These are phyloP conservation scores for Galerina marginata DNA, from an alignment of 768 basidiomycete genomes.

Conservation along the genomic window DNA sequence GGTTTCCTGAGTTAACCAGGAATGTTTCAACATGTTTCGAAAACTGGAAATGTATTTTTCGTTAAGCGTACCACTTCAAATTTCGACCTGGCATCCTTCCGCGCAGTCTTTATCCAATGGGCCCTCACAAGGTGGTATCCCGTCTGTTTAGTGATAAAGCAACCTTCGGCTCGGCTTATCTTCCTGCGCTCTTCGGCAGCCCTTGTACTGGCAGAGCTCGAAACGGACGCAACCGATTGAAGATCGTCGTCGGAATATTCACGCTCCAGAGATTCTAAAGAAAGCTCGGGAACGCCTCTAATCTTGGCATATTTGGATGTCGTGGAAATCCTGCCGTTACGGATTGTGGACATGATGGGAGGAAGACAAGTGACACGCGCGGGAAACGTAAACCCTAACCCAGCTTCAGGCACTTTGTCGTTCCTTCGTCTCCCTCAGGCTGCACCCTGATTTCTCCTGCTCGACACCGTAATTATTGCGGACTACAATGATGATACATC, in stretches of 20 bases:
- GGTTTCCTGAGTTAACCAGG: neutral
- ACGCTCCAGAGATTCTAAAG: neutral
- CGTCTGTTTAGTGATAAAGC: slow-evolving; percentile 15
- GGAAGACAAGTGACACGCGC: neutral
- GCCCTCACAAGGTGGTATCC: slow-evolving; percentile 6
- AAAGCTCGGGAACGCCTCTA: neutral
- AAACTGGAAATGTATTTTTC: neutral
- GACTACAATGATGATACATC: too few species aligned
- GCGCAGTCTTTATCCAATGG: slow-evolving; percentile 16
- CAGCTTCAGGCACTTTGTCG: too few species aligned
- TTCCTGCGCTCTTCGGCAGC: slow-evolving; percentile 1
- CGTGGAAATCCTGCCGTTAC: slow-evolving; percentile 2
- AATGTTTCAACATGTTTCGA: neutral
- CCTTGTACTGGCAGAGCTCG: slow-evolving; percentile 1
- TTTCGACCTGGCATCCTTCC: neutral
- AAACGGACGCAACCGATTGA: neutral
- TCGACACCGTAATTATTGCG: too few species aligned
- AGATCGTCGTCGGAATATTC: neutral
- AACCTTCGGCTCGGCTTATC: slow-evolving; percentile 9
- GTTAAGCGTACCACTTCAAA: neutral
- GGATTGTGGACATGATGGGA: slow-evolving; percentile 9
- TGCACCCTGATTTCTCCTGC: too few species aligned
- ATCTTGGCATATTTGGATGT: slow-evolving; percentile 1
- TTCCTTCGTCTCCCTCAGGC: too few species aligned
- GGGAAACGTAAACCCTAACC: too few species aligned